Evolutionary conservation across 768 basidiomycete species (phyloP).

Genomic region (Megacollybia marginata): DNA sequence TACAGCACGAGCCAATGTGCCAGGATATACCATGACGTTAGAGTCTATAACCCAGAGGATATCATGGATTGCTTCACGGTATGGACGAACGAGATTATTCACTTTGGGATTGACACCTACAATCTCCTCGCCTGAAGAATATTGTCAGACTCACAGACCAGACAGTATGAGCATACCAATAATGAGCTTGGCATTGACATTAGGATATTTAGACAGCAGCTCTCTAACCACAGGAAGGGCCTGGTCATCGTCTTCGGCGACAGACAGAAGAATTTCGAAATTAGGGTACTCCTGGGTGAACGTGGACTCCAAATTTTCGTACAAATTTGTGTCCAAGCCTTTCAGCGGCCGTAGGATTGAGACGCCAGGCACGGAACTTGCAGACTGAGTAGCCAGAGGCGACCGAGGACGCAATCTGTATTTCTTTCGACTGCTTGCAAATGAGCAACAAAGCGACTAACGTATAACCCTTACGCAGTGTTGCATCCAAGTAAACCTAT

Average conservation of each 20-base stretch:
- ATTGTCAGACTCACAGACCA: background rate
- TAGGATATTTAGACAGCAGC: constrained; percentile 71
- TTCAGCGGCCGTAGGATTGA: constrained; percentile 92
- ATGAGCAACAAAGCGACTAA: background rate
- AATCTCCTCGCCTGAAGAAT: constrained; percentile 57
- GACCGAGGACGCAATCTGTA: constrained; percentile 65
- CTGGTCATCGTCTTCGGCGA: constrained; percentile 85
- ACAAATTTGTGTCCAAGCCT: constrained; percentile 91
- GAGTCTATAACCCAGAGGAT: constrained; percentile 97
- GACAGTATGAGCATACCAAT: constrained; percentile 46
- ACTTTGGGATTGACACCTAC: constrained; percentile 97
- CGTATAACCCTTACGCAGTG: constrained; percentile 50
- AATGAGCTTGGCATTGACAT: constrained; percentile 63
- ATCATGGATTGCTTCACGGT: constrained; percentile 73
- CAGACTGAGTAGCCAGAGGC: constrained; percentile 42
- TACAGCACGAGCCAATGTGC: constrained; percentile 79
- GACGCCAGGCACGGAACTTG: constrained; percentile 66
- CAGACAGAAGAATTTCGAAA: constrained; percentile 86
- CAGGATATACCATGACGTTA: constrained; percentile 74
- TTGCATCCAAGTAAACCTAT: constrained; percentile 61
- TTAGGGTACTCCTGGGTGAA: constrained; percentile 89
- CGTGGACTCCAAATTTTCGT: constrained; percentile 91
- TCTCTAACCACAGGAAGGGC: constrained; percentile 79
- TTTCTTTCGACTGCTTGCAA: constrained; percentile 52
- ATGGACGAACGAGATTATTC: constrained; percentile 89